Evolutionary conservation across 331 rosid species (phyloP), one percentile per base, ranked within the genome.

Genomic region (Rosa hybrid): DNA sequence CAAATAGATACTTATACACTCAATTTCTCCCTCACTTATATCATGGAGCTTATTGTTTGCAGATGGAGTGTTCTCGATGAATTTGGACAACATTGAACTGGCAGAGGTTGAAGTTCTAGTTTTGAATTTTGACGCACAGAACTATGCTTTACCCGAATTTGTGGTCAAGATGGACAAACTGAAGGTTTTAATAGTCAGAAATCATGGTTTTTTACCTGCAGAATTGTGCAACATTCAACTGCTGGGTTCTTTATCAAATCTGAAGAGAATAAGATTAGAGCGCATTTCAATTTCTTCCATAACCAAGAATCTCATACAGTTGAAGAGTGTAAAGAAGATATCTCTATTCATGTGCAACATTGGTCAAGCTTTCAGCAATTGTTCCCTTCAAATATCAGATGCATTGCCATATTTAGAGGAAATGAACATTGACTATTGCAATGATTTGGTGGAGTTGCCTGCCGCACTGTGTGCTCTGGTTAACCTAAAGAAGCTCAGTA

Each of bases 311-410:
- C 9, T 17, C 57, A 18, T 25, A 72, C 77, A 30, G 45, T 50
- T 72, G 64, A 30, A 51, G 13, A 30, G 63, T 72, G 7, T 72
- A 6, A 20, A 42, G 71, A 89, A 90, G 72, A 45, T 92, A 62
- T 87, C 93, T 73, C 85, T 92, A 49, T 85, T 71, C 38, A 89
- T 90, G 97, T 92, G 97, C 57, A 78, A 79, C 12, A 75, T 84
- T 14, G 64, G 20, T 39, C 54, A 83, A 38, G 84, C 84, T 72
- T 88, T 90, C 77, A 78, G 44, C 30, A 74, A 44, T 63, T 0
- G 49, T 57, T 59, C 86, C 41, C 48, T 77, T 69, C 70, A 23
- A 67, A 64, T 87, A 30, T 88, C 88, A 30, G 79, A 87, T 63
- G 78, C 81, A 34, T 77, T 92, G 42, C 90, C 94, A 71, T 82